phyloP scores from a whole-genome alignment of 2,329 filamentous ascomycete species.

The Colletotrichum sp. region DNA sequence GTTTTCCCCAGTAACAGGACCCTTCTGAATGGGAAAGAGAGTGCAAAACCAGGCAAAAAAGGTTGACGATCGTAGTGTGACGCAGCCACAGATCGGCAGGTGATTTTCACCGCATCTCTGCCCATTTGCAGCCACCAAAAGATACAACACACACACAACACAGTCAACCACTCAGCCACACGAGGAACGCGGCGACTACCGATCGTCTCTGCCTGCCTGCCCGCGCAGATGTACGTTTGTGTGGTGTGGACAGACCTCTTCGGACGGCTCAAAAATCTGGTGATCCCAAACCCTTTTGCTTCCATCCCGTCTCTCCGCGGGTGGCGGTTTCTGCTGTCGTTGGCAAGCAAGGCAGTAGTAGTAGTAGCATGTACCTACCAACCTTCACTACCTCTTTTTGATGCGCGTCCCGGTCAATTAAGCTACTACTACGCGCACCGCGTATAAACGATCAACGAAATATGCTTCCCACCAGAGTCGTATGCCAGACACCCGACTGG shows the following conservation, averaged over 20 bases:
- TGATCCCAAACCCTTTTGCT: background rate
- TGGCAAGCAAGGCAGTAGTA: background rate
- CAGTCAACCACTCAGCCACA: background rate
- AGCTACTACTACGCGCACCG: background rate
- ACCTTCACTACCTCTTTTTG: background rate
- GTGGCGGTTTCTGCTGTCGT: background rate
- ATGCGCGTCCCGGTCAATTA: background rate
- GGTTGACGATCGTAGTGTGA: background rate
- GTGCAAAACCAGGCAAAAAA: background rate
- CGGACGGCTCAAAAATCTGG: background rate
- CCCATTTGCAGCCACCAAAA: background rate
- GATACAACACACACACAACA: background rate
- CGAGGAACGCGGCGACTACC: background rate
- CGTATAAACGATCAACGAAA: background rate
- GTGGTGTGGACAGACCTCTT: background rate
- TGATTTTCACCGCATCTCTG: background rate
- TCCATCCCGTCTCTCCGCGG: background rate
- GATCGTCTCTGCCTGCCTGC: background rate
- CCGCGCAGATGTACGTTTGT: background rate
- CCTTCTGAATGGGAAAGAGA: background rate
- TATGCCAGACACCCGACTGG: background rate
- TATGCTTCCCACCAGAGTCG: background rate
- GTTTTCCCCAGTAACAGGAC: background rate
- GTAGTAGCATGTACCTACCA: background rate
- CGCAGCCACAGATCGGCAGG: constrained; percentile 7